phyloP scores from a whole-genome alignment of 257 asterid genomes.

The Gentiana dahurica region DNA sequence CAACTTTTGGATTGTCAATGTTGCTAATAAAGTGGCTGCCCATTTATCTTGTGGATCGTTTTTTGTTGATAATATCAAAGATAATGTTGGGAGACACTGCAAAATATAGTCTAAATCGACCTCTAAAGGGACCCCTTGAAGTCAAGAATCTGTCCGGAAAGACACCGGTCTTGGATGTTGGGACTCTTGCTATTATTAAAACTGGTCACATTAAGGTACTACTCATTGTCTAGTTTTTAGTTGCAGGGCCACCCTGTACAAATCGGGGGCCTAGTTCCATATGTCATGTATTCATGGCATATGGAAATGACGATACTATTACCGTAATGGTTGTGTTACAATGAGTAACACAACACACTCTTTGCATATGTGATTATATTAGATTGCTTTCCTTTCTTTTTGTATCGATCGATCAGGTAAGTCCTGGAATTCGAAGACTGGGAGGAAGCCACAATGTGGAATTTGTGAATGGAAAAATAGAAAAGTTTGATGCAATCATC shows the following conservation, averaged over 20 bases:
- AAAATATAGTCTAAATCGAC: conserved; percentile 21
- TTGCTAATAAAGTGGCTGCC: conserved; percentile 30
- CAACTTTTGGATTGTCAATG: conserved; percentile 33
- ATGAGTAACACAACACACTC: too few species aligned
- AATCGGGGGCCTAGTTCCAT: background rate
- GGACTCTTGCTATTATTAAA: conserved; percentile 19
- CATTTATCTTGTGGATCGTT: conserved; percentile 18
- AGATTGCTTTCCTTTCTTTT: background rate
- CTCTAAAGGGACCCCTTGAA: conserved; percentile 14
- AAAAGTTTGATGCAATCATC: conserved; percentile 14
- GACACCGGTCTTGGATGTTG: conserved; percentile 21
- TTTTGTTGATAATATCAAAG: conserved; percentile 18
- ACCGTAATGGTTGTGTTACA: too few species aligned
- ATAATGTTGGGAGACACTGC: conserved; percentile 19
- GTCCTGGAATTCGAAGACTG: conserved; percentile 11
- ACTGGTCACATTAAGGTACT: conserved; percentile 18
- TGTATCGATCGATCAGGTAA: conserved; percentile 4
- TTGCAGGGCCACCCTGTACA: background rate
- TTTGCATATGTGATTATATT: too few species aligned
- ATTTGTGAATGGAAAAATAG: conserved; percentile 15
- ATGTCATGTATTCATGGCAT: too few species aligned
- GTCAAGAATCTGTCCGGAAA: conserved; percentile 21
- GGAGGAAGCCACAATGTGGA: conserved; percentile 4
- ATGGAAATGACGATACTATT: too few species aligned
- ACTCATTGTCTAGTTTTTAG: background rate